Conservation (phyloP, 805 yeast genomes). For the Hanseniaspora lindneri region DNA sequence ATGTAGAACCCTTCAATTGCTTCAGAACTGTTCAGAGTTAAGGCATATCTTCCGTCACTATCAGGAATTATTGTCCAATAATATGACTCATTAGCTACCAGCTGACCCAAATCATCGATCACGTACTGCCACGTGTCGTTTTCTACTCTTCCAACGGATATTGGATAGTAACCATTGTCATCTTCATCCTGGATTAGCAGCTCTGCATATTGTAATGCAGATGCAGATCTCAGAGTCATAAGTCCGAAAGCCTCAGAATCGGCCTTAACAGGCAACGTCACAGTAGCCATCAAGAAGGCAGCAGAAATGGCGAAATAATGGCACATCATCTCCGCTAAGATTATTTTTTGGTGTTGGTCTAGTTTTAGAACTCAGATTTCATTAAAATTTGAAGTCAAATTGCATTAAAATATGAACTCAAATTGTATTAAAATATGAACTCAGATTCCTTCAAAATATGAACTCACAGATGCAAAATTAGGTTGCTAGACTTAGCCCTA, state of each 20-base stretch:
- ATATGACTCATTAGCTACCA: neutral
- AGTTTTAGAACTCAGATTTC: no score
- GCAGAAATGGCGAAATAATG: neutral
- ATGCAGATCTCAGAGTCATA: constrained; percentile 29
- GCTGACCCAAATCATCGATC: neutral
- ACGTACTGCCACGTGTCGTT: neutral
- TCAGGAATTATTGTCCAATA: neutral
- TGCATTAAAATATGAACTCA: no score
- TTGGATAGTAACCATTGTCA: constrained; percentile 4
- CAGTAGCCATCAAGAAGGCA: constrained; percentile 15
- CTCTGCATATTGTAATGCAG: constrained; percentile 26
- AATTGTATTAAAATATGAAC: no score
- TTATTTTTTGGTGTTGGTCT: no score
- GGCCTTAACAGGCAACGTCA: constrained; percentile 24
- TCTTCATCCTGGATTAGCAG: constrained; percentile 1
- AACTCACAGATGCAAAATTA: no score
- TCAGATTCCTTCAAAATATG: no score
- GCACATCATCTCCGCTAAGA: neutral
- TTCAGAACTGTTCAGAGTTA: neutral
- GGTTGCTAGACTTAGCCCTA: no score
- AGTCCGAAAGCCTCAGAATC: constrained; percentile 31
- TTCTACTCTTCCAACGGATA: neutral
- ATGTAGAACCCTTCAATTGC: neutral
- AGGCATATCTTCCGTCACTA: neutral
- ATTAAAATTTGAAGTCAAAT: no score